Percentiles rank a stretch among this genome's conserved stretches.
phyloP scores from a whole-genome alignment of 352 stramenopile genomes.

The Ophiocytium majus region DNA sequence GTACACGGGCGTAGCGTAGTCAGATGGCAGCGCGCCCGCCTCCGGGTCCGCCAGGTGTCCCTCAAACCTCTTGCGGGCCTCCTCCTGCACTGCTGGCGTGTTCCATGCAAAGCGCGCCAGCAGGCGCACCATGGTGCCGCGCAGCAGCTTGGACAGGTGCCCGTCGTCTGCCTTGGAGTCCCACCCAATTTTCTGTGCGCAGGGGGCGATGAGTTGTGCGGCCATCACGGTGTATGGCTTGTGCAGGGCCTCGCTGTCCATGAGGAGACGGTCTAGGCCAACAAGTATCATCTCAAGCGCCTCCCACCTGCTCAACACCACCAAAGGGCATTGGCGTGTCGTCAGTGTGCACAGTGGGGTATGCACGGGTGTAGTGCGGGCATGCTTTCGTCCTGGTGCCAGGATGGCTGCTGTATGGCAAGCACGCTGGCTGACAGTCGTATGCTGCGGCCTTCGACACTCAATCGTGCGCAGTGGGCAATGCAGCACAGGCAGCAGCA shows the following conservation, averaged over 20 bases:
- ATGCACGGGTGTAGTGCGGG: too few species aligned
- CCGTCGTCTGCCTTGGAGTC: constrained; percentile 64
- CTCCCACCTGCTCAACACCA: constrained; percentile 64
- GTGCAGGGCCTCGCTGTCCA: constrained; percentile 58
- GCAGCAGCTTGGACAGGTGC: constrained; percentile 69
- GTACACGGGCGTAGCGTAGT: constrained; percentile 64
- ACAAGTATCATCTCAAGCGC: constrained; percentile 60
- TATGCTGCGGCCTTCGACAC: too few species aligned
- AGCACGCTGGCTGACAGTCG: too few species aligned
- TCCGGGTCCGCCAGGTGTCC: constrained; percentile 31
- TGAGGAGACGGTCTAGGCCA: constrained; percentile 62
- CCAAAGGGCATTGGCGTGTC: too few species aligned
- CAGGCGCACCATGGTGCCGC: constrained; percentile 70
- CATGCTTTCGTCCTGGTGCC: too few species aligned
- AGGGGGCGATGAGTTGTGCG: constrained; percentile 63
- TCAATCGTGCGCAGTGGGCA: too few species aligned
- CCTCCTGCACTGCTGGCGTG: constrained; percentile 33
- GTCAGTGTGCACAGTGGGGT: too few species aligned
- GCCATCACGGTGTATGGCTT: constrained; percentile 64
- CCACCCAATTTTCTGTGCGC: constrained; percentile 68
- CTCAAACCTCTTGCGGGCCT: constrained; percentile 31
- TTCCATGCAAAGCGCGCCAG: constrained; percentile 58
- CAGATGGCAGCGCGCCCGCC: constrained; percentile 60
- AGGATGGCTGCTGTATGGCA: too few species aligned
- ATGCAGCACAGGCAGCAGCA: too few species aligned